Evolutionary conservation across 2,329 filamentous ascomycete species (phyloP).

Genomic region (Colletotrichum sublineola): DNA sequence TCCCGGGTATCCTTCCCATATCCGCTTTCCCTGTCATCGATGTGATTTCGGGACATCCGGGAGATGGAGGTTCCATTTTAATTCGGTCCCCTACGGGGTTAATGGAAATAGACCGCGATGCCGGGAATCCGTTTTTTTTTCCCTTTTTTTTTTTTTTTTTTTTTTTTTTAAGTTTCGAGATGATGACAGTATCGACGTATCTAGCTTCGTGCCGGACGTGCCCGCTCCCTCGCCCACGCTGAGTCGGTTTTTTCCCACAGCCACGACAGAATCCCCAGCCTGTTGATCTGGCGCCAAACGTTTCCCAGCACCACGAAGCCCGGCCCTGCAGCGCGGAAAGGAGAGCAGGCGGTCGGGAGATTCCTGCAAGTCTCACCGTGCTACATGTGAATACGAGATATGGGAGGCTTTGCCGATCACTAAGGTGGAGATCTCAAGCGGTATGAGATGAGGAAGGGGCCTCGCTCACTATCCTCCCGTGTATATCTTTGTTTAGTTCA

Average conservation of each 20-base stretch:
- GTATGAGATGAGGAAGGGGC: not conserved
- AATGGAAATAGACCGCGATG: not conserved
- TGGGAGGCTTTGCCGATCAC: not conserved
- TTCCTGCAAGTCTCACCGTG: too few species aligned
- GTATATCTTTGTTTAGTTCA: not conserved
- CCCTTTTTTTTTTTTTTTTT: too few species aligned
- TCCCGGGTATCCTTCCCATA: not conserved
- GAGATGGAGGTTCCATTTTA: too few species aligned
- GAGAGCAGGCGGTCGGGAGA: too few species aligned
- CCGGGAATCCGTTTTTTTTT: not conserved
- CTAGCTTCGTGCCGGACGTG: not conserved
- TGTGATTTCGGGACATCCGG: not conserved
- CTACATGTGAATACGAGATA: too few species aligned
- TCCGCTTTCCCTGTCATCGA: not conserved
- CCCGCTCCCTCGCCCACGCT: not conserved
- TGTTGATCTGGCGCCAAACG: not conserved
- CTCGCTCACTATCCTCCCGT: too few species aligned
- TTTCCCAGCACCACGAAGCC: not conserved
- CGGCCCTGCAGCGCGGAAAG: too few species aligned
- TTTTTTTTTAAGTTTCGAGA: not conserved
- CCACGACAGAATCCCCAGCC: too few species aligned
- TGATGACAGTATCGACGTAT: slow-evolving; percentile 26
- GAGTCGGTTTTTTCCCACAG: not conserved
- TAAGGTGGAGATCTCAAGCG: not conserved
- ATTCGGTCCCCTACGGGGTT: not conserved